Evolutionary conservation across 306 rosid species (phyloP).

Genomic region (Prunus mira): DNA sequence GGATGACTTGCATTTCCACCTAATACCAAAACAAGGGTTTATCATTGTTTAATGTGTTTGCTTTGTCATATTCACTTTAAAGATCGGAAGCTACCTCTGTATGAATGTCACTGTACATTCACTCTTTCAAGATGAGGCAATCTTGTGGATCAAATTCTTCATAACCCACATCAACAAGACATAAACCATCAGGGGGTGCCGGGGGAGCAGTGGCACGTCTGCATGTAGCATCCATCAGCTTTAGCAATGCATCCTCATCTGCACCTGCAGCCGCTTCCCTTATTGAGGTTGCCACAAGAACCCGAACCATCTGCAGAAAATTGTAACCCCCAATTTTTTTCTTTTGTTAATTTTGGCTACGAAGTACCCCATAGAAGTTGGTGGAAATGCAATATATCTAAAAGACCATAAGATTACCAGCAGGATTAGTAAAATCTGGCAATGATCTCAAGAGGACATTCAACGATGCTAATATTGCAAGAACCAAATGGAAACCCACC

Average conservation of each 20-base stretch:
- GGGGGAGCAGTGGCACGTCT: slow-evolving; percentile 98
- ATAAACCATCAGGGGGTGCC: slow-evolving; percentile 88
- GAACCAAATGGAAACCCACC: neutral
- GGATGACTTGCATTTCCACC: slow-evolving; percentile 13
- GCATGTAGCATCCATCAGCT: slow-evolving; percentile 81
- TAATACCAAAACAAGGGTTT: neutral
- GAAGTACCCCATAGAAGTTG: neutral
- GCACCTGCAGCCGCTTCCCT: slow-evolving; percentile 97
- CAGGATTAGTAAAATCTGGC: neutral
- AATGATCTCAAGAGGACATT: neutral
- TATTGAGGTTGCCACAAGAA: slow-evolving; percentile 85
- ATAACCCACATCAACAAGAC: slow-evolving; percentile 89
- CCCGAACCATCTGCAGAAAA: slow-evolving; percentile 80
- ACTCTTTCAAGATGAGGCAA: slow-evolving; percentile 51
- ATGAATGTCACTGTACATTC: neutral
- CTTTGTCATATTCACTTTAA: neutral
- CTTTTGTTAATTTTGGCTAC: neutral
- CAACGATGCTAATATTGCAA: neutral
- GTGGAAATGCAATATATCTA: neutral
- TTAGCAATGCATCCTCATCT: slow-evolving; percentile 69
- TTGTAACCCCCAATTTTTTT: slow-evolving; percentile 4
- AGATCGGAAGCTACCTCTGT: neutral
- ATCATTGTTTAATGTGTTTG: neutral
- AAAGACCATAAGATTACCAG: neutral
- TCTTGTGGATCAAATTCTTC: slow-evolving; percentile 49